phyloP scores from a whole-genome alignment of 148 eudicot genomes.

The Camellia granthamiana region DNA sequence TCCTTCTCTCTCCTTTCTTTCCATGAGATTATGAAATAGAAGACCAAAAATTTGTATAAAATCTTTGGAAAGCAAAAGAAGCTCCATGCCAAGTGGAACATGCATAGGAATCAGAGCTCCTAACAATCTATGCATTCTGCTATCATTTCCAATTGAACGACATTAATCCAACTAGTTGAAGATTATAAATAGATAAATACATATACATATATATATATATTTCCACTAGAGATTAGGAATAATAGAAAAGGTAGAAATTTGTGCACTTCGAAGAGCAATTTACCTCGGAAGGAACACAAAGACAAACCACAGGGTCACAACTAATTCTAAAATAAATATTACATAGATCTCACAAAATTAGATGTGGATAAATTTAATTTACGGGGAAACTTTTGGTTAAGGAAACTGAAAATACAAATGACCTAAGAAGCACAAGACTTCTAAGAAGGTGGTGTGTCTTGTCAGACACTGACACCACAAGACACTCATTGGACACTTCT shows the following conservation, averaged over 20 bases:
- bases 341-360: not conserved
- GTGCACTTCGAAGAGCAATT: not conserved
- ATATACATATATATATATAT: too few species aligned
- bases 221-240: not conserved
- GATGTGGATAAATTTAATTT: not conserved
- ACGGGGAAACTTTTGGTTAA: constrained; percentile 2
- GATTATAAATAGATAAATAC: too few species aligned
- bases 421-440: not conserved
- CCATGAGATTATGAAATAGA: not conserved
- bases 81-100: too few species aligned
- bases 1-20: not conserved
- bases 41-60: not conserved
- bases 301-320: not conserved
- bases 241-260: not conserved
- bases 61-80: not conserved
- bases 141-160: too few species aligned
- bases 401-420: not conserved
- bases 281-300: not conserved
- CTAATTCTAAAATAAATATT: not conserved
- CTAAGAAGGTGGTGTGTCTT: not conserved
- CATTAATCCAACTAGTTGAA: too few species aligned
- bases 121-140: too few species aligned
- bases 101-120: too few species aligned
- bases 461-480: not conserved
- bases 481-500: not conserved